A percentile compares a stretch with the other conserved stretches of the same genome.
phyloP scores from a whole-genome alignment of 257 asterid genomes.

The Salvia rosmarinus region DNA sequence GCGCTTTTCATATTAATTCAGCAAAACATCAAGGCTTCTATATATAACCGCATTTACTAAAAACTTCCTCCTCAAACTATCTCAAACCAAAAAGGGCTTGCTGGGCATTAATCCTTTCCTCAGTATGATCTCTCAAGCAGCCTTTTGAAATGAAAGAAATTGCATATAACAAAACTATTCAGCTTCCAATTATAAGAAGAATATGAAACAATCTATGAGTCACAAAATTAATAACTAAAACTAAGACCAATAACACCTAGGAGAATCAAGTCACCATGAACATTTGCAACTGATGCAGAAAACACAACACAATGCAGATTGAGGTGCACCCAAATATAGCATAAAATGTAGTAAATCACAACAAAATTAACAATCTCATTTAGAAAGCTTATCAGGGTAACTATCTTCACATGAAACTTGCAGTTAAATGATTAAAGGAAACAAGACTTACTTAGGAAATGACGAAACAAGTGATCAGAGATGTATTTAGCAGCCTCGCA shows the following conservation, averaged over 20 bases:
- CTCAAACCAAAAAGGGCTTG: background rate
- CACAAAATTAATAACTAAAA: constrained; percentile 7
- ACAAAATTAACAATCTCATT: background rate
- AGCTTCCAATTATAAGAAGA: background rate
- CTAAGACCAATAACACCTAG: background rate
- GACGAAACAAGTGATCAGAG: constrained; percentile 54
- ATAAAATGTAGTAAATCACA: background rate
- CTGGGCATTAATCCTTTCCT: background rate
- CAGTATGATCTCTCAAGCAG: constrained; percentile 18
- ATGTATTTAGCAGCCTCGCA: constrained; percentile 65
- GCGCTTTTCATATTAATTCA: background rate
- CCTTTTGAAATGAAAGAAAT: constrained; percentile 16
- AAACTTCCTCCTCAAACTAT: background rate
- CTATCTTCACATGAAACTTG: background rate
- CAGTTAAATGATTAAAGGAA: constrained; percentile 1
- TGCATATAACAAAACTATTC: background rate
- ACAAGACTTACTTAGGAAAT: constrained; percentile 59
- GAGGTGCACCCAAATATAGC: background rate
- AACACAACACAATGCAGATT: constrained; percentile 4
- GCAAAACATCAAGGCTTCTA: constrained; percentile 3
- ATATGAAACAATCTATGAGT: constrained; percentile 11
- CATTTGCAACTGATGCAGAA: background rate
- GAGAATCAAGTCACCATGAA: constrained; percentile 7
- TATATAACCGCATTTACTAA: background rate
- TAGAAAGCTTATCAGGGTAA: background rate